A percentile compares a stretch with the other conserved stretches of the same genome.
Evolutionary conservation across 768 basidiomycete genomes (phyloP).

Genomic region (Cystofilobasidium macerans): DNA sequence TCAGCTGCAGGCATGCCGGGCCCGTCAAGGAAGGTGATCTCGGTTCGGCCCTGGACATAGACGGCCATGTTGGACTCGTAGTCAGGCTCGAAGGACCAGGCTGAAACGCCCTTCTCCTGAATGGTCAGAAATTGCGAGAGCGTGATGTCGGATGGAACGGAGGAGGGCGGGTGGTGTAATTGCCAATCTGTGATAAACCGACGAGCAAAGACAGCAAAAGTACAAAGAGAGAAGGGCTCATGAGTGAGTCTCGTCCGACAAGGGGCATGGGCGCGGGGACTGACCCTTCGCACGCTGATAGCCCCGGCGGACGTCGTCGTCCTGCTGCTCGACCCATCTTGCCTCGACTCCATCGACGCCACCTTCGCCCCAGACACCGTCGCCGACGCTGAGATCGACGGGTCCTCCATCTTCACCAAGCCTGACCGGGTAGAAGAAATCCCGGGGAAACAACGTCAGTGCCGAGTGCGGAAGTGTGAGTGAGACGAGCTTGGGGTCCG

Average conservation of each 20-base stretch:
- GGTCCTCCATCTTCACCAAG: slow-evolving; percentile 70
- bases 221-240: no score
- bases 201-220: no score
- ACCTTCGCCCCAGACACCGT: slow-evolving; percentile 73
- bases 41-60: slow-evolving; percentile 87
- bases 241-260: not conserved
- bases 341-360: slow-evolving; percentile 85
- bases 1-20: slow-evolving; percentile 59
- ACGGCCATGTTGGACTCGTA: slow-evolving; percentile 88
- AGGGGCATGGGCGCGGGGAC: slow-evolving; percentile 7
- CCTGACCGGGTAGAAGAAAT: no score
- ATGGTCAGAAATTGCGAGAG: slow-evolving; percentile 97
- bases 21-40: slow-evolving; percentile 79
- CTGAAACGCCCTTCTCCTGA: slow-evolving; percentile 98
- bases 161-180: slow-evolving; percentile 80
- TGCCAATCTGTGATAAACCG: slow-evolving; percentile 41
- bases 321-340: slow-evolving; percentile 71
- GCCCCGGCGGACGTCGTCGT: slow-evolving; percentile 53
- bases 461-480: not conserved
- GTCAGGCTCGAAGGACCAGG: slow-evolving; percentile 98
- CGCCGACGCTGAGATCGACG: slow-evolving; percentile 81
- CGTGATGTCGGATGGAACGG: slow-evolving; percentile 94
- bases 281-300: slow-evolving; percentile 84
- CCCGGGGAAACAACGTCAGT: not conserved
- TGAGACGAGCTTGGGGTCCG: not conserved